Evolutionary conservation across 2,329 filamentous ascomycete genomes (phyloP), one percentile per base, ranked within the genome.

Genomic region (Arthrobotrys entomopaga): DNA sequence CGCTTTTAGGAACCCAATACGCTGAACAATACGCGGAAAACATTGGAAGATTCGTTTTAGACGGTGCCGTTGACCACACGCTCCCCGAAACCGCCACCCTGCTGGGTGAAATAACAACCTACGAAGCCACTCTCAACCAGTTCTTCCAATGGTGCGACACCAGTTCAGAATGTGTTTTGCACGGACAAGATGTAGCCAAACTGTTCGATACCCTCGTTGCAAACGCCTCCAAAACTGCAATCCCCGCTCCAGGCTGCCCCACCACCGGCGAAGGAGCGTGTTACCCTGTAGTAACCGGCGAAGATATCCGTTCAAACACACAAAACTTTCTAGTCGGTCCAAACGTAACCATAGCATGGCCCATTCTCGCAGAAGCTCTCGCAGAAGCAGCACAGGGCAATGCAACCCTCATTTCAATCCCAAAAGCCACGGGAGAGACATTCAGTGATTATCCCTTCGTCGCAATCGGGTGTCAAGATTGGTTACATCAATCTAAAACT

Each of bases 381-480:
- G 69, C 76, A 10, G 64, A 78, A 13, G 81, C 83, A 10, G 79
- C 78, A 24, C 64, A 79, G 22, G 82, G 80, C 56, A 80, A 84
- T 74, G 82, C 82, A 3, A 81, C 81, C 1, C 58, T 77, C 2
- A 64, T 83, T 16, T 81, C 82, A 10, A 78, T 77, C 3, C 43
- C 60, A 19, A 77, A 81, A 54, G 73, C 77, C 22, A 71, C 80
- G 20, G 78, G 77, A 1, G 66, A 77, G 3, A 78, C 77, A 56
- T 76, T 78, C 49, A 71, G 76, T 0, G 79, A 79, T 65, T 78
- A 77, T 54, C 77, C 79, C 8, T 79, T 79, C 20, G 77, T 80
- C 1, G 81, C 81, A 2, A 81, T 83, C 70, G 79, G 78, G 10
- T 83, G 82, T 77, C 80, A 81, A 40, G 82, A 83, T 78, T 83